A percentile compares a stretch with the other conserved stretches of the same genome.
phyloP scores from a whole-genome alignment of 192 early-diverging fungal species.

The Backusella mclennaniae region DNA sequence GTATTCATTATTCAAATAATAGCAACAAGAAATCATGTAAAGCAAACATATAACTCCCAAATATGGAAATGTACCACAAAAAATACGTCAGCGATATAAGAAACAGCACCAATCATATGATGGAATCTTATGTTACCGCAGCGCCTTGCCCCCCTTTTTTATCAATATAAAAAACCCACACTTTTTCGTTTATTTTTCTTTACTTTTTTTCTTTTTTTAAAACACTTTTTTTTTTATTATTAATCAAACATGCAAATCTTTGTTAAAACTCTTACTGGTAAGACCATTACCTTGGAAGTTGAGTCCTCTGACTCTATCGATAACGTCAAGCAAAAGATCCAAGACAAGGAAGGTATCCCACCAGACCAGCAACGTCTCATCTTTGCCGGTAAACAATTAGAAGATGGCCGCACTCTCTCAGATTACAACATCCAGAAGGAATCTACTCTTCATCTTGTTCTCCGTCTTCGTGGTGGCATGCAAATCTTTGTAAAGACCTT shows the following conservation, averaged over 20 bases:
- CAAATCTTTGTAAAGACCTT: slow-evolving; percentile 62
- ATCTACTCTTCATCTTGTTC: slow-evolving; percentile 65
- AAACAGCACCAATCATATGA: slow-evolving; percentile 5
- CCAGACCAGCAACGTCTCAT: slow-evolving; percentile 78
- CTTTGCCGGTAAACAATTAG: slow-evolving; percentile 75
- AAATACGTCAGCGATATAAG: not conserved
- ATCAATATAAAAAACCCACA: not conserved
- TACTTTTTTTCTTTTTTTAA: not conserved
- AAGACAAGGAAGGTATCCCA: slow-evolving; percentile 59
- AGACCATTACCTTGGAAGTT: slow-evolving; percentile 61
- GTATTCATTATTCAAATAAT: not conserved
- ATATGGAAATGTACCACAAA: not conserved
- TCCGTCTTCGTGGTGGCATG: slow-evolving; percentile 65
- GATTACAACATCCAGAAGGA: slow-evolving; percentile 75
- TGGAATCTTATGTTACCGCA: not conserved
- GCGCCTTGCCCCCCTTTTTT: not conserved
- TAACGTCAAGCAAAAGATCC: slow-evolving; percentile 57
- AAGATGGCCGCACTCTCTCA: slow-evolving; percentile 64
- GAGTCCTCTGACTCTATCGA: slow-evolving; percentile 54
- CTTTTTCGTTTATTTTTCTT: not conserved
- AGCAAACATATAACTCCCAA: not conserved
- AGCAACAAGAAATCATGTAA: not conserved
- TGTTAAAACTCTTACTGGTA: slow-evolving; percentile 60
- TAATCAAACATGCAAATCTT: slow-evolving; percentile 49
- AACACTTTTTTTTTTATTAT: not conserved